phyloP scores from a whole-genome alignment of 1,139 yeast genomes.

The Yamadazyma blattariae region DNA sequence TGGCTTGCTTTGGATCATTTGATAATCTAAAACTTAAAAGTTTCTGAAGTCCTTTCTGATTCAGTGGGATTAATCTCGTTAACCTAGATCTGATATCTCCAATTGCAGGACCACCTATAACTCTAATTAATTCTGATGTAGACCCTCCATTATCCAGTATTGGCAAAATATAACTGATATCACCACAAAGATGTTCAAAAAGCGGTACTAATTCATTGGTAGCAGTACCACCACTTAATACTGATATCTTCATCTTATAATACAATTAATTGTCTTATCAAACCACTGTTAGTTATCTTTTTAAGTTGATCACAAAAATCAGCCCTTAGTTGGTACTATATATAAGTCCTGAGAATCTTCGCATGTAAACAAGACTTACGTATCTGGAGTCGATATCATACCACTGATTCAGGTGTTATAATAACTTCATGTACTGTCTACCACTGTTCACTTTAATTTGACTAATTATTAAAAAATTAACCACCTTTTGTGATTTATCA shows the following conservation, averaged over 20 bases:
- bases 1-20: slow-evolving; percentile 51
- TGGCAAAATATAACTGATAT: slow-evolving; percentile 69
- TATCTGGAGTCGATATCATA: no score
- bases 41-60: slow-evolving; percentile 39
- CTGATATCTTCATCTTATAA: slow-evolving; percentile 34
- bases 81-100: slow-evolving; percentile 88
- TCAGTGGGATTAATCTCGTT: slow-evolving; percentile 62
- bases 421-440: no score
- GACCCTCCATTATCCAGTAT: slow-evolving; percentile 95
- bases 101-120: slow-evolving; percentile 92
- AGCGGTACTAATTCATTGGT: slow-evolving; percentile 60
- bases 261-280: no score
- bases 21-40: slow-evolving; percentile 65
- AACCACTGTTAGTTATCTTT: no score
- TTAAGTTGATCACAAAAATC: no score
- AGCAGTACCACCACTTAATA: slow-evolving; percentile 76
- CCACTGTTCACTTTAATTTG: no score
- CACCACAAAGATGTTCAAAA: slow-evolving; percentile 38
- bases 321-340: no score
- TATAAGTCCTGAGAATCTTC: no score
- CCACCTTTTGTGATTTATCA: no score
- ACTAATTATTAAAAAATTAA: no score
- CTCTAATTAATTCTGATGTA: slow-evolving; percentile 84
- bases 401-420: no score
- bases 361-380: no score